Conservation (phyloP, 345 rosid species). For the Durio zibethinus region DNA sequence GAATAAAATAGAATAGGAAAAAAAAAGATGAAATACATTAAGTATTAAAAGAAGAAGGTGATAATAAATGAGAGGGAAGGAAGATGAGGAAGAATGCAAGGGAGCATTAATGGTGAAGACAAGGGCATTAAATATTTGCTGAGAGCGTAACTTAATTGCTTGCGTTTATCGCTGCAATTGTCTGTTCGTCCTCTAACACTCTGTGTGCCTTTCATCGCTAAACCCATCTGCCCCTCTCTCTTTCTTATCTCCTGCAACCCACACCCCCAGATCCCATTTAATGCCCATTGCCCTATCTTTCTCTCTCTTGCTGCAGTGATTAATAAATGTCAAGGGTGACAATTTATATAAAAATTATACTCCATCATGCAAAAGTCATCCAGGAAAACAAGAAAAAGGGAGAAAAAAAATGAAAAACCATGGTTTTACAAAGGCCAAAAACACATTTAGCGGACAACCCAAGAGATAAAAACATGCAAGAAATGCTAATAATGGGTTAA, state of each 20-base stretch:
- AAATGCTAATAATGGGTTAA: slow-evolving; percentile 12
- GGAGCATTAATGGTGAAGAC: slow-evolving; percentile 60
- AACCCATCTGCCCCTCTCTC: slow-evolving; percentile 20
- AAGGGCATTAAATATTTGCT: slow-evolving; percentile 42
- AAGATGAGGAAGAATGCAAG: slow-evolving; percentile 23
- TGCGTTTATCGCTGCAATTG: slow-evolving; percentile 48
- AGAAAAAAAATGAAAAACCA: no score
- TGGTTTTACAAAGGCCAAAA: slow-evolving; percentile 11
- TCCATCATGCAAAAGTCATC: neutral
- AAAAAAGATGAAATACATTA: neutral
- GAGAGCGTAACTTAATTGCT: slow-evolving; percentile 40
- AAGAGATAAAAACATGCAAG: neutral
- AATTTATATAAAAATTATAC: neutral
- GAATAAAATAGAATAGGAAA: neutral
- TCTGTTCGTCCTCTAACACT: slow-evolving; percentile 27
- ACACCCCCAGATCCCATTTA: slow-evolving; percentile 39
- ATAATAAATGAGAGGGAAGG: slow-evolving; percentile 29
- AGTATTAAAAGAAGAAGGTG: neutral
- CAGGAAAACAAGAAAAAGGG: neutral
- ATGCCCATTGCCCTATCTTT: slow-evolving; percentile 23
- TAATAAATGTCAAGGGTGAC: slow-evolving; percentile 13
- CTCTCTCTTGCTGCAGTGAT: slow-evolving; percentile 26
- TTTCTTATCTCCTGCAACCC: slow-evolving; percentile 37
- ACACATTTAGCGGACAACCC: slow-evolving; percentile 22
- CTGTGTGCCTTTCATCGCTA: slow-evolving; percentile 34